Evolutionary conservation across 1,139 yeast species (phyloP), one percentile per base, ranked within the genome.

Genomic region (Suhomyces chickasaworum): DNA sequence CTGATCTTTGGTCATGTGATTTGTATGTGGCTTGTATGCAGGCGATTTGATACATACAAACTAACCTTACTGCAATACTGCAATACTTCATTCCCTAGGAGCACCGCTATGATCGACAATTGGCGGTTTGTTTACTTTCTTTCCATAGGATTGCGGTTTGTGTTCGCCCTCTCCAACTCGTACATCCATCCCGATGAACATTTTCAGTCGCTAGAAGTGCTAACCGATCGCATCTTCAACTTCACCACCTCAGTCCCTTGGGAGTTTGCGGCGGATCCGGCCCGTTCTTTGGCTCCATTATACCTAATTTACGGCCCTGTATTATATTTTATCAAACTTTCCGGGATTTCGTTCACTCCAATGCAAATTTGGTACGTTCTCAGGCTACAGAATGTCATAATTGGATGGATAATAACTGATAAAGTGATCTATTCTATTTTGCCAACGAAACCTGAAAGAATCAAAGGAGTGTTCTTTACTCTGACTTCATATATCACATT

Each of bases 101-200:
- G n/a, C n/a, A n/a, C 18, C 25, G 3, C 29, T 29, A 35, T 35
- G 37, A 35, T 35, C 9, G 37, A 35, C 30, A 37, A 41, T 36
- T 75, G 87, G 88, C 64, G 83, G 52, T 57, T 58, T 20, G 61
- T 74, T 2, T 79, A 77, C 58, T 56, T 74, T 31, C 40, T 66
- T 17, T 65, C 78, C 31, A 73, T 81, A 18, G 69, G 73, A 0
- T 62, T 81, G 18, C 65, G 90, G 44, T 68, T 86, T 33, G 67
- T 79, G 25, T 70, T 89, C 40, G 83, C 89, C 0, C 63, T 87
- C 1, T 81, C 86, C 41, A 78, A 86, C 36, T 89, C 97, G 0
- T 95, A 95, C 61, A 84, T 95, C 41, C 99, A 95, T 57, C 99
- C 99, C 0, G 99, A 95, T 71, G 99, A 95, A 67, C 97, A 91